Evolutionary conservation across 495 filamentous ascomycete species (phyloP), one percentile per base, ranked within the genome.

Genomic region (Venustampulla echinocandica): DNA sequence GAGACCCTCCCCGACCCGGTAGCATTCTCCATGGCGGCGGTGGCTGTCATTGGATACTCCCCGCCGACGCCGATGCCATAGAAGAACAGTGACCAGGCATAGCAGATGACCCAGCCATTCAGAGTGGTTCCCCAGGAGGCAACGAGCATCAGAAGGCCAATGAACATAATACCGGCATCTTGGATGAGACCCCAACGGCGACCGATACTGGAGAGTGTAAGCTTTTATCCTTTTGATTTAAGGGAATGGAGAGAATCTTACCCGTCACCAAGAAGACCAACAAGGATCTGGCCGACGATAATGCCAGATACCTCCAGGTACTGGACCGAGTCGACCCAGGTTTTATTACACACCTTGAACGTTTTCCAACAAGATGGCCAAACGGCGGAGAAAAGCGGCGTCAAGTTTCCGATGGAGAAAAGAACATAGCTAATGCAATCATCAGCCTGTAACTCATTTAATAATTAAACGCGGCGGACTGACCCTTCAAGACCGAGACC

Each of bases 1-100:
- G 88, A 95, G 27, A 95, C 66, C 58, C 82, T 85, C 32, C 89
- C 89, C 27, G 87, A 81, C 15, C 82, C 79, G 30, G 90, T 80
- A 10, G 86, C 83, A 56, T 89, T 90, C 62, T 95, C 89, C 84
- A 95, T 94, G 44, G 87, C 87, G 17, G 83, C 85, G n/a, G 88
- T 94, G 4, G 89, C 89, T 17, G 89, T 94, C 74, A 94, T 95
- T 28, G 89, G 89, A 61, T 95, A 95, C 66, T 94, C 89, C 42
- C 88, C 89, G 62, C 88, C 89, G 44, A 95, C 88, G 57, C 89
- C 89, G 50, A 94, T 75, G 51, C 84, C 80, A 63, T 94, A 95
- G 66, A 95, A 80, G 67, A 93, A 93, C 23, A 95, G 71, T 15
- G 84, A 82, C 81, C 85, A 90, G 43, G 80, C 82, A 59, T 94